A percentile compares a stretch with the other conserved stretches of the same genome.
These are phyloP conservation scores for Ganoderma sinense DNA, from an alignment of 1,284 basidiomycete genomes.

Conservation along the genomic window DNA sequence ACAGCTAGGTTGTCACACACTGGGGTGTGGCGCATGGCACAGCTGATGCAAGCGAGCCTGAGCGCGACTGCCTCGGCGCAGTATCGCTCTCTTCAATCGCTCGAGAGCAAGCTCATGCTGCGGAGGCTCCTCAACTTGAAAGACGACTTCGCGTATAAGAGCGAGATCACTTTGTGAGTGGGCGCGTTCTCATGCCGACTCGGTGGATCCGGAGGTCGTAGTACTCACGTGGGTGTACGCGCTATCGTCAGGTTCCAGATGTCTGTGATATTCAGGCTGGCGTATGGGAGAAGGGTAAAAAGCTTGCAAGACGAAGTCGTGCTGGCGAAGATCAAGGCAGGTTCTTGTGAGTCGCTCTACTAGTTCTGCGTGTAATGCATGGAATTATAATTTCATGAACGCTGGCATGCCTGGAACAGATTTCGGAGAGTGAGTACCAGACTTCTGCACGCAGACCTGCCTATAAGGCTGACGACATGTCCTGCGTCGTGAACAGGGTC, in stretches of 20 bases:
- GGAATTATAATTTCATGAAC: too few relatives aligned
- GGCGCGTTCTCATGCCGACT: too few relatives aligned
- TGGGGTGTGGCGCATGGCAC: neutral
- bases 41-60: constrained; percentile 19
- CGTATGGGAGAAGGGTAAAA: neutral
- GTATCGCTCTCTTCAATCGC: constrained; percentile 16
- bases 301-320: neutral
- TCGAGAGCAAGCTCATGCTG: constrained; percentile 16
- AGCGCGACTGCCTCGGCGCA: constrained; percentile 10
- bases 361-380: neutral
- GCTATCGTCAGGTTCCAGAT: neutral
- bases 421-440: neutral
- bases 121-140: neutral
- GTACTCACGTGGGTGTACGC: neutral
- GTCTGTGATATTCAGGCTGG: neutral
- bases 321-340: neutral
- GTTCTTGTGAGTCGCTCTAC: neutral
- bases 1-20: neutral
- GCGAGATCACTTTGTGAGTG: neutral
- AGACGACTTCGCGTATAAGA: neutral
- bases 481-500: neutral
- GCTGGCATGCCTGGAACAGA: neutral
- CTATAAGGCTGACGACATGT: too few relatives aligned
- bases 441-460: neutral
- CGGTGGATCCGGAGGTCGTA: neutral